Evolutionary conservation across 441 rosid genomes (phyloP).

Genomic region (Gossypium lobatum): DNA sequence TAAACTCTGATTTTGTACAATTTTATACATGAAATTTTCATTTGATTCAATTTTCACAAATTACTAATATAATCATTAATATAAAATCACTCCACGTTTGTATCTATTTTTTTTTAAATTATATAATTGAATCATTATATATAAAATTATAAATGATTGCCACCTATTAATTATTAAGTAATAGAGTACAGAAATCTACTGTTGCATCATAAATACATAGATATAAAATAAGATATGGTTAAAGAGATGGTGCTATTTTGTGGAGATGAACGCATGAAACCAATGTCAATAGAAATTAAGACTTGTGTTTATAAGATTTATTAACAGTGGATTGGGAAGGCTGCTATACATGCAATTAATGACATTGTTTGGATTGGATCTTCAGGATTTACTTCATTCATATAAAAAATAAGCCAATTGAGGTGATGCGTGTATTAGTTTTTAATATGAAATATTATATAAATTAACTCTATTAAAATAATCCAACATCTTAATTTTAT

Average conservation of each 20-base stretch:
- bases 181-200: background rate
- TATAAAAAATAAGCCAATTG: background rate
- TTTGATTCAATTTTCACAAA: too few species aligned
- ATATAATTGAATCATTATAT: too few species aligned
- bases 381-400: background rate
- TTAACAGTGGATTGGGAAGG: background rate
- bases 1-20: too few species aligned
- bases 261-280: background rate
- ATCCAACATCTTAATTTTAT: too few species aligned
- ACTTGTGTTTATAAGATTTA: background rate
- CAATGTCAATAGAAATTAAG: constrained; percentile 1
- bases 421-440: background rate
- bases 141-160: too few species aligned
- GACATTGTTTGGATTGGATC: background rate
- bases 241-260: background rate
- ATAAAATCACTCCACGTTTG: too few species aligned
- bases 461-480: too few species aligned
- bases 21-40: too few species aligned
- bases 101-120: too few species aligned
- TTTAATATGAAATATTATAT: background rate
- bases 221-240: background rate
- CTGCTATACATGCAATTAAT: background rate
- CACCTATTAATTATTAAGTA: background rate
- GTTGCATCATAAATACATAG: background rate
- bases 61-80: too few species aligned